Percentiles rank a stretch among this genome's conserved stretches.
Conservation (phyloP, 768 basidiomycete genomes). For the Kwoniella botswanensis region DNA sequence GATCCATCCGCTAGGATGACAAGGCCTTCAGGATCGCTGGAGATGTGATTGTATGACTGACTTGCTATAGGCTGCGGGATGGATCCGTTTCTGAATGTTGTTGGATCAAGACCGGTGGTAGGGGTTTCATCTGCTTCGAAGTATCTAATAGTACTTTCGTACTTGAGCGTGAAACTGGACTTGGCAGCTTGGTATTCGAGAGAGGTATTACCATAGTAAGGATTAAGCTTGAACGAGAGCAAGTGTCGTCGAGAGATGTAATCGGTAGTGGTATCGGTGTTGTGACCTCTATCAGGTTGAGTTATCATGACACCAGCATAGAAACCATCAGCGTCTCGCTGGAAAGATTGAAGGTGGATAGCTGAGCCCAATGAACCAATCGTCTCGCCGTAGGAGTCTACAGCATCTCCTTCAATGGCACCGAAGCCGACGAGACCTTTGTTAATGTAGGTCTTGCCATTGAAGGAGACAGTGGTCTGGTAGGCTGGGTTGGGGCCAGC, state of each 20-base stretch:
- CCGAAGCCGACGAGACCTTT: conserved; percentile 50
- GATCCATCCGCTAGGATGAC: conserved; percentile 67
- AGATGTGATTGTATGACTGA: conserved; percentile 61
- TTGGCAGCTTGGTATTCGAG: conserved; percentile 64
- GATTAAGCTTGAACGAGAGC: conserved; percentile 66
- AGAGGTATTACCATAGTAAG: conserved; percentile 62
- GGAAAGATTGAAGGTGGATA: conserved; percentile 63
- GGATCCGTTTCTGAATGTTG: conserved; percentile 61
- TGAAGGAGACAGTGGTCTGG: conserved; percentile 33
- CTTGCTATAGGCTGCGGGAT: conserved; percentile 64
- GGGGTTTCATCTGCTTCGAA: conserved; percentile 60
- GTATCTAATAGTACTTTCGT: conserved; percentile 64
- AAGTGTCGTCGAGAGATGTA: conserved; percentile 71
- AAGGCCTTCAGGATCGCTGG: conserved; percentile 68
- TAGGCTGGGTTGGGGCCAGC: conserved; percentile 29
- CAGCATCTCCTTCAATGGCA: conserved; percentile 25
- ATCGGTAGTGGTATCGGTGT: conserved; percentile 65
- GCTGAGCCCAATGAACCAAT: conserved; percentile 69
- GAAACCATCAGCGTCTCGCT: conserved; percentile 53
- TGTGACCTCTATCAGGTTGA: conserved; percentile 66
- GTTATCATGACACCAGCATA: conserved; percentile 65
- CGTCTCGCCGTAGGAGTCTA: conserved; percentile 42
- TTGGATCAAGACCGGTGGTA: conserved; percentile 68
- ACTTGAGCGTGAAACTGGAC: conserved; percentile 64
- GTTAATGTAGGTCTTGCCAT: conserved; percentile 42